A percentile compares a stretch with the other conserved stretches of the same genome.
Evolutionary conservation across 2,329 filamentous ascomycete species (phyloP).

Genomic region (Aplosporella prunicola): DNA sequence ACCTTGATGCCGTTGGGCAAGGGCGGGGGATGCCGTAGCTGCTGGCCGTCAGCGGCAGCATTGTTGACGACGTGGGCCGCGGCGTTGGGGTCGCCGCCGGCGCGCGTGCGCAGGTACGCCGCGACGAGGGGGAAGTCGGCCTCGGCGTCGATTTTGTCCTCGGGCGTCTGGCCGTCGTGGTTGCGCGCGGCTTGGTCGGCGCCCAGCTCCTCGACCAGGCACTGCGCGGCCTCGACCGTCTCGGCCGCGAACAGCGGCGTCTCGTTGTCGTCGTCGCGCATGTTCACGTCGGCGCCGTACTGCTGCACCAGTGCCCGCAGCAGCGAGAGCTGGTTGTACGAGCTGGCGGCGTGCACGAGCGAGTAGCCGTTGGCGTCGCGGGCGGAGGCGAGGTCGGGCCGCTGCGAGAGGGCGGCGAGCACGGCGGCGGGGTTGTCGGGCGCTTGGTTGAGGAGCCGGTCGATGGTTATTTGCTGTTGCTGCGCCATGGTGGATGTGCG

Average conservation of each 20-base stretch:
- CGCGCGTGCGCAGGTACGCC: slow-evolving; percentile 50
- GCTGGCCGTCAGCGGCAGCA: slow-evolving; percentile 15
- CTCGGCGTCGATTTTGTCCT: slow-evolving; percentile 69
- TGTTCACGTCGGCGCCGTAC: slow-evolving; percentile 70
- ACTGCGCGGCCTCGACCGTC: slow-evolving; percentile 64
- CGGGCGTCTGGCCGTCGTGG: slow-evolving; percentile 66
- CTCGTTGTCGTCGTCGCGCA: slow-evolving; percentile 84
- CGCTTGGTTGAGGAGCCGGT: slow-evolving; percentile 48
- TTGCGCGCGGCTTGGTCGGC: slow-evolving; percentile 59
- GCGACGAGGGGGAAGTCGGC: slow-evolving; percentile 68
- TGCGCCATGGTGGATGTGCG: too few relatives aligned
- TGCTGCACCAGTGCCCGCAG: slow-evolving; percentile 66
- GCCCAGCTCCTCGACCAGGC: slow-evolving; percentile 73
- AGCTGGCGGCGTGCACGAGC: slow-evolving; percentile 82
- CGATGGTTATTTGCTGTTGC: slow-evolving; percentile 27
- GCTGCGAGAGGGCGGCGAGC: slow-evolving; percentile 61
- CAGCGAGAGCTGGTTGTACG: slow-evolving; percentile 79
- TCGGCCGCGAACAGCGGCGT: slow-evolving; percentile 93
- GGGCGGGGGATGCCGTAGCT: slow-evolving; percentile 42
- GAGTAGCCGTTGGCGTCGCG: slow-evolving; percentile 94
- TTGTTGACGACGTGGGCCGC: too few relatives aligned
- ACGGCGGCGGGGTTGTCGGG: slow-evolving; percentile 71
- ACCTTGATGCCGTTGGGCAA: slow-evolving; percentile 69
- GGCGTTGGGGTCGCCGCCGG: slow-evolving; percentile 20
- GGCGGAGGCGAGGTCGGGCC: slow-evolving; percentile 64